A percentile compares a stretch with the other conserved stretches of the same genome.
Conservation (phyloP, 2,329 filamentous ascomycete genomes). For the Colletotrichum tropicicola region DNA sequence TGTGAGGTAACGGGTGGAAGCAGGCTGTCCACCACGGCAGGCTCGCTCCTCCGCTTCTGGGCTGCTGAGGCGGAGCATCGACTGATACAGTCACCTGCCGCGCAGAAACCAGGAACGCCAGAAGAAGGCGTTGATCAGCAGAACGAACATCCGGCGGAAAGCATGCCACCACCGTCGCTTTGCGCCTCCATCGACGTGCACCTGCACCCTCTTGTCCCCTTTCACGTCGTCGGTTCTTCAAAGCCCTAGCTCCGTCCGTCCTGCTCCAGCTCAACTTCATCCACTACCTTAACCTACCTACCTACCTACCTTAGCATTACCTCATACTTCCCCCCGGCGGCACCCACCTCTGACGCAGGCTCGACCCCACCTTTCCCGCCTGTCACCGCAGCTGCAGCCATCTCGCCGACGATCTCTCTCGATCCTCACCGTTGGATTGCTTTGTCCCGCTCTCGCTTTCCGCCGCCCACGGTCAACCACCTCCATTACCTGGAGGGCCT, state of each 20-base stretch:
- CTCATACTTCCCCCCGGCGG: slow-evolving; percentile 11
- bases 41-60: background rate
- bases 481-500: background rate
- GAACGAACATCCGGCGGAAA: background rate
- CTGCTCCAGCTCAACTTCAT: background rate
- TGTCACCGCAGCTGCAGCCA: slow-evolving; percentile 11
- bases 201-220: background rate
- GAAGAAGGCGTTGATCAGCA: slow-evolving; percentile 10
- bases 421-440: background rate
- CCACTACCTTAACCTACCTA: background rate
- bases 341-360: slow-evolving; percentile 27
- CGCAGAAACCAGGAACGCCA: background rate
- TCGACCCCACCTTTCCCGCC: slow-evolving; percentile 21
- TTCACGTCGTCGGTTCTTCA: background rate
- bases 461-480: background rate
- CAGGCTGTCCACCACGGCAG: background rate
- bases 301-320: slow-evolving; percentile 8
- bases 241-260: background rate
- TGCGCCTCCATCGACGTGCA: no score
- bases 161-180: slow-evolving; percentile 7
- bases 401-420: slow-evolving; percentile 17
- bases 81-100: slow-evolving; percentile 18
- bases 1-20: background rate
- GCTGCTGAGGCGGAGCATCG: slow-evolving; percentile 2
- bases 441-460: background rate